phyloP scores from a whole-genome alignment of 1,139 yeast species.

The Spathaspora jeffriesii region DNA sequence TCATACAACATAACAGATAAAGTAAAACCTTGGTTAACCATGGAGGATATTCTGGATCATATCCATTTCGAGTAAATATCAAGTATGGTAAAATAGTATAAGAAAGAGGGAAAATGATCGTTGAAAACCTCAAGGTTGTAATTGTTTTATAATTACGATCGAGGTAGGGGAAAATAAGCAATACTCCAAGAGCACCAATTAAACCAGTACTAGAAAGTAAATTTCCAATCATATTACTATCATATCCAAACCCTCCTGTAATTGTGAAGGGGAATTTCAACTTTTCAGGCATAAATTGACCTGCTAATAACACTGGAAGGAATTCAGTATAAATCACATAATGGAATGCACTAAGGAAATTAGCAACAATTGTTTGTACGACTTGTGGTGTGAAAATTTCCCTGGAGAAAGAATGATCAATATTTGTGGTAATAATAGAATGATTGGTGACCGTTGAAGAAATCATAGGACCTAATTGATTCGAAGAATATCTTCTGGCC shows the following conservation, averaged over 20 bases:
- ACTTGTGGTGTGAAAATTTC: slow-evolving; percentile 27
- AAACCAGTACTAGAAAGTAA: slow-evolving; percentile 58
- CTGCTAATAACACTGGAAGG: slow-evolving; percentile 59
- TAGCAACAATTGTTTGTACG: slow-evolving; percentile 14
- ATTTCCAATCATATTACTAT: slow-evolving; percentile 52
- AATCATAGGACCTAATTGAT: slow-evolving; percentile 14
- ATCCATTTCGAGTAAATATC: slow-evolving; percentile 41
- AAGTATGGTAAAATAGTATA: slow-evolving; percentile 52
- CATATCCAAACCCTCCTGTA: slow-evolving; percentile 32
- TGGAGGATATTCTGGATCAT: slow-evolving; percentile 23
- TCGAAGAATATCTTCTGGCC: slow-evolving; percentile 42
- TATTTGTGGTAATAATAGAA: slow-evolving; percentile 12
- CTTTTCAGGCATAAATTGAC: slow-evolving; percentile 31
- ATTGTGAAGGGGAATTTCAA: slow-evolving; percentile 37
- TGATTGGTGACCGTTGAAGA: slow-evolving; percentile 12
- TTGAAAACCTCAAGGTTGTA: slow-evolving; percentile 42
- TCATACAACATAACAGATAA: slow-evolving; percentile 17
- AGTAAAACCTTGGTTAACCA: slow-evolving; percentile 23
- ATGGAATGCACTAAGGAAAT: slow-evolving; percentile 30
- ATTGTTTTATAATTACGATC: slow-evolving; percentile 50
- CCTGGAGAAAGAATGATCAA: slow-evolving; percentile 12
- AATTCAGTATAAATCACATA: slow-evolving; percentile 55
- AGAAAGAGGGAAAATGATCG: slow-evolving; percentile 45
- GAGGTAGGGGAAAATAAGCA: slow-evolving; percentile 51
- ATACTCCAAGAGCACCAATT: slow-evolving; percentile 50